Evolutionary conservation across 768 basidiomycete species (phyloP).

Genomic region (Boletus sp.): DNA sequence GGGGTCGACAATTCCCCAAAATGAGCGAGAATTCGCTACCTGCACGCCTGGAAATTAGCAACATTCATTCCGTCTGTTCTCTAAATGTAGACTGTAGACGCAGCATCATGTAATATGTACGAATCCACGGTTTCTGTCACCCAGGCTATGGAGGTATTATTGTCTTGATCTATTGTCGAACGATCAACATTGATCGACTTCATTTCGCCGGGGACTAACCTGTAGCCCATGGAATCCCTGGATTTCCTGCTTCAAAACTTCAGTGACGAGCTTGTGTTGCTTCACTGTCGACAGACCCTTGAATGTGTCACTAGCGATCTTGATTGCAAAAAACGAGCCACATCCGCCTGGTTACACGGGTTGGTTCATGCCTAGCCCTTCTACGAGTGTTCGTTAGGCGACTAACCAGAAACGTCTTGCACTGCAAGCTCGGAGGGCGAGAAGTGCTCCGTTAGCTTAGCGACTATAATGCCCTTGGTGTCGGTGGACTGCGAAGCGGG

Average conservation of each 20-base stretch:
- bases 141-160: constrained; percentile 26
- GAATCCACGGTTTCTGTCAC: not conserved
- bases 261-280: constrained; percentile 89
- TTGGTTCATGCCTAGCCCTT: constrained; percentile 1
- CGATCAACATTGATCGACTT: constrained; percentile 2
- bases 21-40: not conserved
- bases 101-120: not conserved
- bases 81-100: constrained; percentile 8
- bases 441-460: constrained; percentile 73
- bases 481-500: constrained; percentile 27
- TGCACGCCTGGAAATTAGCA: not conserved
- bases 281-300: constrained; percentile 83
- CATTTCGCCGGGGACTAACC: constrained; percentile 43
- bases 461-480: constrained; percentile 54
- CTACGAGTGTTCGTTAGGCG: not conserved
- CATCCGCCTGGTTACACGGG: constrained; percentile 69
- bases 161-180: constrained; percentile 40
- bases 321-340: constrained; percentile 94
- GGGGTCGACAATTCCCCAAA: not conserved
- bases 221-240: constrained; percentile 91
- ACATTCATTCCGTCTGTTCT: not conserved
- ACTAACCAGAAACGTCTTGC: constrained; percentile 90
- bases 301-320: constrained; percentile 81
- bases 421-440: constrained; percentile 79
- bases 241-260: constrained; percentile 84